Evolutionary conservation across 495 filamentous ascomycete species (phyloP).

Genomic region (Aspergillus baeticus): DNA sequence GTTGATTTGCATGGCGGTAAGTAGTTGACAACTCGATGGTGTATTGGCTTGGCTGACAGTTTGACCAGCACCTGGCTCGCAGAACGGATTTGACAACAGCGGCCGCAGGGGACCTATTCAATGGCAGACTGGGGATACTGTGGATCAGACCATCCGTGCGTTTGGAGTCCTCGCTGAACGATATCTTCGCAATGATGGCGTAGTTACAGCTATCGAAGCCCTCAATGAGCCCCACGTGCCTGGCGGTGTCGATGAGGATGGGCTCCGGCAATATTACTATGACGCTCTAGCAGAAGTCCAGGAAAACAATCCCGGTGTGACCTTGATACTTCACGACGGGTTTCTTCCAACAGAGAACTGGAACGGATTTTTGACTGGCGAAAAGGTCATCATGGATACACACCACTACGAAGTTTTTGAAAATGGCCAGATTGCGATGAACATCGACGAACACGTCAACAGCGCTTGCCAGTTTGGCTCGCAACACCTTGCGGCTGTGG

Average conservation of each 20-base stretch:
- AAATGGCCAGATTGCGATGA: slow-evolving; percentile 50
- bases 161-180: slow-evolving; percentile 56
- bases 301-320: slow-evolving; percentile 47
- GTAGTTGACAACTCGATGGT: slow-evolving; percentile 19
- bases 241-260: slow-evolving; percentile 50
- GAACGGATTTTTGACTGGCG: slow-evolving; percentile 68
- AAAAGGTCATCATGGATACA: slow-evolving; percentile 66
- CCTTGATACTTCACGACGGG: slow-evolving; percentile 66
- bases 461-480: slow-evolving; percentile 49
- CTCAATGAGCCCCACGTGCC: slow-evolving; percentile 68
- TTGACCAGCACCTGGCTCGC: slow-evolving; percentile 64
- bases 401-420: slow-evolving; percentile 73
- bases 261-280: slow-evolving; percentile 62
- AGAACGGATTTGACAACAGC: slow-evolving; percentile 82
- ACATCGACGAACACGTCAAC: slow-evolving; percentile 47
- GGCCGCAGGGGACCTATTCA: slow-evolving; percentile 62
- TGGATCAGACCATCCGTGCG: slow-evolving; percentile 55
- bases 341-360: slow-evolving; percentile 62
- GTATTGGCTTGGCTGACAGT: slow-evolving; percentile 16
- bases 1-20: slow-evolving; percentile 70
- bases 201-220: slow-evolving; percentile 68
- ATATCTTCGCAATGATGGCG: slow-evolving; percentile 56
- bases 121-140: slow-evolving; percentile 61
- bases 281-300: slow-evolving; percentile 58
- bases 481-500: slow-evolving; percentile 48